These are phyloP conservation scores for Podospora didyma DNA, from an alignment of 495 filamentous ascomycete species.

Conservation along the genomic window DNA sequence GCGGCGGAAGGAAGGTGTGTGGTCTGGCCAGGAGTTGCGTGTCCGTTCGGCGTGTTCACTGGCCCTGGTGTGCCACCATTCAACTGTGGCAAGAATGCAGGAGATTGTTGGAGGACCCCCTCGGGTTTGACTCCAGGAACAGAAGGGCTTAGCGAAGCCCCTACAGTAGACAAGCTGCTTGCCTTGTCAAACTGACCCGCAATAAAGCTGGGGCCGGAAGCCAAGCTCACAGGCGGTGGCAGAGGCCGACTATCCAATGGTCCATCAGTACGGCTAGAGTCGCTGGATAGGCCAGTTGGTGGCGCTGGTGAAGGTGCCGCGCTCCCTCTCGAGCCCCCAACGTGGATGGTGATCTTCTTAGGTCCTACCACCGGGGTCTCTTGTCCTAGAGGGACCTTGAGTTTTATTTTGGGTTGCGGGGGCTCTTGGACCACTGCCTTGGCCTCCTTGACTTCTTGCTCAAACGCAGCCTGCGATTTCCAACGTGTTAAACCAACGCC, in stretches of 20 bases:
- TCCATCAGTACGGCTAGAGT: slow-evolving; percentile 23
- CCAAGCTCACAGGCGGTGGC: slow-evolving; percentile 17
- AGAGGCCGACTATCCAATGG: slow-evolving; percentile 24
- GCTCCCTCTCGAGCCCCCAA: slow-evolving; percentile 46
- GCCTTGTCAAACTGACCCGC: slow-evolving; percentile 34
- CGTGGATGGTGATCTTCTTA: slow-evolving; percentile 54
- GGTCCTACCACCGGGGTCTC: slow-evolving; percentile 32
- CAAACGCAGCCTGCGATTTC: slow-evolving; percentile 55
- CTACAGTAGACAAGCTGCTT: slow-evolving; percentile 41
- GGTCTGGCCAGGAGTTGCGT: neutral
- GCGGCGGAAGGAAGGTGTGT: slow-evolving; percentile 27
- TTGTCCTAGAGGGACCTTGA: slow-evolving; percentile 53
- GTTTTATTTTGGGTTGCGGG: slow-evolving; percentile 68
- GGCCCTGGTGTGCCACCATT: slow-evolving; percentile 33
- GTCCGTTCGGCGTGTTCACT: slow-evolving; percentile 13
- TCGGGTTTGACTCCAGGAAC: slow-evolving; percentile 39
- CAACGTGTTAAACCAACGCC: neutral
- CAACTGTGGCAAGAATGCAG: slow-evolving; percentile 21
- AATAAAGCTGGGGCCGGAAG: slow-evolving; percentile 18
- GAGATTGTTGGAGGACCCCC: slow-evolving; percentile 34
- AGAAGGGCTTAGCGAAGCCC: slow-evolving; percentile 47
- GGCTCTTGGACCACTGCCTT: slow-evolving; percentile 61
- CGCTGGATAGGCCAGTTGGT: slow-evolving; percentile 36
- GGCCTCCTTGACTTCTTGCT: slow-evolving; percentile 60
- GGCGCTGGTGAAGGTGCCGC: slow-evolving; percentile 54